A percentile compares a stretch with the other conserved stretches of the same genome.
Evolutionary conservation across 345 rosid genomes (phyloP).

Genomic region (Boechera retrofracta): DNA sequence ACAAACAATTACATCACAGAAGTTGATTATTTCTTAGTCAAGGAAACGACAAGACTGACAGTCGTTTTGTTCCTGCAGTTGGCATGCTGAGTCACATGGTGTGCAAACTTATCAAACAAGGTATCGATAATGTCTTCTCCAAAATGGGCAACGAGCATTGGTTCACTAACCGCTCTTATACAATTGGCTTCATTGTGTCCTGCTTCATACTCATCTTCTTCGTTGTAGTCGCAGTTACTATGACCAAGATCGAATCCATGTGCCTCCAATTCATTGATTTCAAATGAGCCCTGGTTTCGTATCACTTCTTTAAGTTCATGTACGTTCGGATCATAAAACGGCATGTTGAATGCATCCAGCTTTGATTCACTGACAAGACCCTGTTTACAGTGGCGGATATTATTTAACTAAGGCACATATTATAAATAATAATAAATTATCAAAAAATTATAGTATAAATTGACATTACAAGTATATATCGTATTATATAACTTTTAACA

Average conservation of each 20-base stretch:
- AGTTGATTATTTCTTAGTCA: constrained; percentile 27
- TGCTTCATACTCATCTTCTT: constrained; percentile 3
- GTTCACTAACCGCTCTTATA: constrained; percentile 43
- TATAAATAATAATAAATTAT: too few species aligned
- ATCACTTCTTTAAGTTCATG: constrained; percentile 46
- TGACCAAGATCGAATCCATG: constrained; percentile 33
- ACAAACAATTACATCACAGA: not conserved
- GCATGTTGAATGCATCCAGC: constrained; percentile 51
- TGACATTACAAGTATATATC: too few species aligned
- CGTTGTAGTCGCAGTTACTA: constrained; percentile 1
- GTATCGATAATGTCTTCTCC: constrained; percentile 41
- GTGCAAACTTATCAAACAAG: constrained; percentile 45
- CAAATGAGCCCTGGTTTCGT: constrained; percentile 49
- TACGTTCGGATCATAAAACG: constrained; percentile 43
- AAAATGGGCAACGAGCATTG: constrained; percentile 43
- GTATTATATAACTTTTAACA: too few species aligned
- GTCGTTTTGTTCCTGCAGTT: constrained; percentile 27
- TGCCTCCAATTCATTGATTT: constrained; percentile 39
- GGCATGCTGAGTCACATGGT: constrained; percentile 30
- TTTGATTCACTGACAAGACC: constrained; percentile 51
- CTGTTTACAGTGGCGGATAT: constrained; percentile 12
- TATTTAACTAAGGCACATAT: too few species aligned
- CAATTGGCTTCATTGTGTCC: constrained; percentile 45
- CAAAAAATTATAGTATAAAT: too few species aligned
- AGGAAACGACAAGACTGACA: constrained; percentile 36